These are phyloP conservation scores for Dictyostelium purpureum DNA, from an alignment of 78 protist genomes.

Conservation along the genomic window DNA sequence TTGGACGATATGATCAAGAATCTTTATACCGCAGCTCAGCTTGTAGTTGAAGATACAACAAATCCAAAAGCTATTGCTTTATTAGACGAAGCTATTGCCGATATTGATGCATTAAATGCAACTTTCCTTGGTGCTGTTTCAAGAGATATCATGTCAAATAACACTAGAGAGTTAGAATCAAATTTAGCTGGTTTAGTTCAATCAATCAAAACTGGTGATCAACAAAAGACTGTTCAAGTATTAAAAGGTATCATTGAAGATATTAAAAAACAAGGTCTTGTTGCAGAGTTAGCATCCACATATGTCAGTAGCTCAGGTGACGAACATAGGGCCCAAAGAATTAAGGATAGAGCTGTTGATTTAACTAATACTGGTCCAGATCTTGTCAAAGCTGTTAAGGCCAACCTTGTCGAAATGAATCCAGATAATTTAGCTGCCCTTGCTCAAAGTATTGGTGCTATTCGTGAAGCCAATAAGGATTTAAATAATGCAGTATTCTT, in stretches of 20 bases:
- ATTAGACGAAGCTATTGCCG: conserved; percentile 29
- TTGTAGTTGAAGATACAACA: conserved; percentile 20
- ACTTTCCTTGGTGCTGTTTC: conserved; percentile 36
- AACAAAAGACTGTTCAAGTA: conserved; percentile 11
- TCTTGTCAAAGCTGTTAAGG: conserved; percentile 59
- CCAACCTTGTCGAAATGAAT: neutral
- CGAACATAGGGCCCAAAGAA: conserved; percentile 20
- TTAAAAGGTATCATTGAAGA: conserved; percentile 44
- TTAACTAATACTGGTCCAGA: conserved; percentile 29
- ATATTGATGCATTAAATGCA: conserved; percentile 25
- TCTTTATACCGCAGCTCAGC: conserved; percentile 1
- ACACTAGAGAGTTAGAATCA: conserved; percentile 38
- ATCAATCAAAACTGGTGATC: conserved; percentile 24
- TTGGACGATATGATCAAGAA: conserved; percentile 15
- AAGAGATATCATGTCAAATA: conserved; percentile 18
- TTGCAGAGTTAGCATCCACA: conserved; percentile 10
- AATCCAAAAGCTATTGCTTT: conserved; percentile 10
- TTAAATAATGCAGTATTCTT: conserved; percentile 43
- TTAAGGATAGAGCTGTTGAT: conserved; percentile 37
- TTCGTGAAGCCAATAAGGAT: conserved; percentile 52
- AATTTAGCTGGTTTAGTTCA: conserved; percentile 42
- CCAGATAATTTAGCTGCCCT: conserved; percentile 7
- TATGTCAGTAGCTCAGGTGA: neutral
- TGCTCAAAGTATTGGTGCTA: neutral
- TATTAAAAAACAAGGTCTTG: conserved; percentile 48